Base-by-base conservation (phyloP, 106 monocot genomes). In the Apostasia shenzhenica region DNA sequence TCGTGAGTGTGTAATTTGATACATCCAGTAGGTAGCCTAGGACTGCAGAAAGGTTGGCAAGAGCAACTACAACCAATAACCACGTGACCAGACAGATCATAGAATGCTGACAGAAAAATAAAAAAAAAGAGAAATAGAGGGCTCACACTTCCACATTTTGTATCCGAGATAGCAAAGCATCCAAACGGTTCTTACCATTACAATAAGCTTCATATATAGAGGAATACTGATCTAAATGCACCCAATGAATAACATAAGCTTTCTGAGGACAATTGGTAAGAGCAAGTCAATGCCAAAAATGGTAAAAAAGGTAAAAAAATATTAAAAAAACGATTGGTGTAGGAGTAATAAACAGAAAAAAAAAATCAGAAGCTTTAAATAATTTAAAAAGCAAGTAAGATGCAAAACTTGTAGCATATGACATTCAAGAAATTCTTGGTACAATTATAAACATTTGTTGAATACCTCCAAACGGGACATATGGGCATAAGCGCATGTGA, bases 231-330 rank as follows among this genome's bases (percentile, higher is more conserved):
- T 82, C 78, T 48, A 86, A 6, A 45, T 78, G 86, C 2, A 91
- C 94, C 94, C 94, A 95, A 67, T 95, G 94, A 76, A 95, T 86
- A 45, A 84, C 82, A 72, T 86, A 83, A 57, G 83, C 85, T 91
- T 83, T 95, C 94, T 95, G 40, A 64, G 48, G 42, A 54, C 59
- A 41, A 41, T 26, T 26, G 26, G 26, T 26, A 26, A 26, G 26
- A 26, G 26, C 26, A 26, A 26, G 26, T 26, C 26, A 26, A 26
- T 26, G 26, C 26, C 26, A 26, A 26, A 26, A 26, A 26, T 26
- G 26, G 26, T 26, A 26, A 26, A 26, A 26, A 26, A 26, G 26
- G 26, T 26, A 26, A 26, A 26, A 26, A 0, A 26, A 26, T 26
- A 26, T 26, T 26, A 26, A 26, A 26, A 26, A 26, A 26, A 26